Percentiles rank a stretch among this genome's conserved stretches.
Evolutionary conservation across 164 flowering plant genomes (phyloP).

Genomic region (Annona cherimola): DNA sequence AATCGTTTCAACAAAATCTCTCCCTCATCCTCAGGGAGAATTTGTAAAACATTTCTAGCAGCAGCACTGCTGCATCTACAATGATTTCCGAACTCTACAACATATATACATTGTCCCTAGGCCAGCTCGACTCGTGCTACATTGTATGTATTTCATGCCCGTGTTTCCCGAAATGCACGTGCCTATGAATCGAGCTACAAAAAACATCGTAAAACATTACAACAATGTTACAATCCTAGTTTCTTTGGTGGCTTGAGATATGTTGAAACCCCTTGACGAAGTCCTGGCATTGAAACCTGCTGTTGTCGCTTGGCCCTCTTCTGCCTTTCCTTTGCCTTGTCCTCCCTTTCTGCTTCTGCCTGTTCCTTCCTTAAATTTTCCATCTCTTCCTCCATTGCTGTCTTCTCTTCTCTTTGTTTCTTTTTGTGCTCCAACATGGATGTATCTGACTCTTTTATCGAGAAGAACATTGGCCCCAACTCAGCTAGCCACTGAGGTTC

Average conservation of each 20-base stretch:
- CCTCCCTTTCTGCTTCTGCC: constrained; percentile 39
- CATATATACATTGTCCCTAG: too few relatives aligned
- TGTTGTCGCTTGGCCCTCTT: constrained; percentile 63
- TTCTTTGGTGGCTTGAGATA: constrained; percentile 71
- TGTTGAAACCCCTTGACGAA: constrained; percentile 47
- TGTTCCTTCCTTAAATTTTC: constrained; percentile 64
- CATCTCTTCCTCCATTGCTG: constrained; percentile 94
- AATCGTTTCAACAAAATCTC: too few relatives aligned
- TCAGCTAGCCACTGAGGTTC: constrained; percentile 96
- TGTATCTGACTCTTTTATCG: constrained; percentile 77
- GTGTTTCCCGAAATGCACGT: too few relatives aligned
- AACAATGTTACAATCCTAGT: constrained; percentile 48
- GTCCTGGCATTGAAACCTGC: constrained; percentile 58
- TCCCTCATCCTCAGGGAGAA: too few relatives aligned
- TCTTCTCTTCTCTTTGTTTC: constrained; percentile 72
- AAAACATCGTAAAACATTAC: too few relatives aligned
- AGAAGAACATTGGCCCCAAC: constrained; percentile 87
- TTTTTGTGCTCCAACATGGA: constrained; percentile 79
- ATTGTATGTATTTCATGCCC: too few relatives aligned
- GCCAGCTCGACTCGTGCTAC: too few relatives aligned
- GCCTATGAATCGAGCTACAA: too few relatives aligned
- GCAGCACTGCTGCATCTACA: too few relatives aligned
- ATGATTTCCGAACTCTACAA: too few relatives aligned
- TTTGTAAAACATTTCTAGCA: too few relatives aligned
- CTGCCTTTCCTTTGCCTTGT: constrained; percentile 40